Percentiles rank a stretch among this genome's conserved stretches.
Conservation (phyloP, 1,139 yeast species). For the Lodderomyces elongisporus region DNA sequence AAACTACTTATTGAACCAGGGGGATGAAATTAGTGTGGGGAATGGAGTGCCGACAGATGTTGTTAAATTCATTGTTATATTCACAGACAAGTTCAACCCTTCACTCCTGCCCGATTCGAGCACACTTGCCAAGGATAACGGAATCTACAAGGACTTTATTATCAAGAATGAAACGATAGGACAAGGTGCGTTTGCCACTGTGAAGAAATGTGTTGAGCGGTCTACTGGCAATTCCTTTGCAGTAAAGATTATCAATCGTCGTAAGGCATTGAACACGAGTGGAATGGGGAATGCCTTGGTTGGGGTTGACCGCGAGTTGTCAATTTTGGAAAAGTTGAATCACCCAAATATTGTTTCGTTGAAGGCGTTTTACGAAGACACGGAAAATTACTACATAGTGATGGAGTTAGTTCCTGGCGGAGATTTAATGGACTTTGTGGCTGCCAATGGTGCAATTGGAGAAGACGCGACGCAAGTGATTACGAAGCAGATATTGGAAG, state of each 20-base stretch:
- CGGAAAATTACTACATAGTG: constrained; percentile 73
- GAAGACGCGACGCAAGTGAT: constrained; percentile 88
- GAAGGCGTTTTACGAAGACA: constrained; percentile 81
- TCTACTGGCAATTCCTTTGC: constrained; percentile 82
- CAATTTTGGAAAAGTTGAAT: constrained; percentile 66
- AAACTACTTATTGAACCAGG: constrained; percentile 79
- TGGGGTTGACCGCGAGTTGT: constrained; percentile 82
- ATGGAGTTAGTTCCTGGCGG: constrained; percentile 98
- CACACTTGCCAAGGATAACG: constrained; percentile 25
- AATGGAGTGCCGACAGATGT: constrained; percentile 80
- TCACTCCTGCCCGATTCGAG: constrained; percentile 17
- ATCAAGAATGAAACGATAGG: constrained; percentile 84
- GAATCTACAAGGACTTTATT: constrained; percentile 70
- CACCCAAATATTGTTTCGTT: constrained; percentile 83
- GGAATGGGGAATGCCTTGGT: constrained; percentile 53
- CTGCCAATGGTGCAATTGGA: constrained; percentile 85
- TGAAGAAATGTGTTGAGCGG: constrained; percentile 83
- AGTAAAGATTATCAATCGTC: constrained; percentile 79
- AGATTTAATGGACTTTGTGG: constrained; percentile 95
- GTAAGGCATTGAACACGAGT: constrained; percentile 72
- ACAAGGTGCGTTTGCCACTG: constrained; percentile 96
- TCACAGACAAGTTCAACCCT: constrained; percentile 42
- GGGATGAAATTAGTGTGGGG: constrained; percentile 89
- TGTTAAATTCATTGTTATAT: constrained; percentile 65
- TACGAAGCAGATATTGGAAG: constrained; percentile 75